phyloP scores from a whole-genome alignment of 805 yeast species.

The Saturnispora diversa region DNA sequence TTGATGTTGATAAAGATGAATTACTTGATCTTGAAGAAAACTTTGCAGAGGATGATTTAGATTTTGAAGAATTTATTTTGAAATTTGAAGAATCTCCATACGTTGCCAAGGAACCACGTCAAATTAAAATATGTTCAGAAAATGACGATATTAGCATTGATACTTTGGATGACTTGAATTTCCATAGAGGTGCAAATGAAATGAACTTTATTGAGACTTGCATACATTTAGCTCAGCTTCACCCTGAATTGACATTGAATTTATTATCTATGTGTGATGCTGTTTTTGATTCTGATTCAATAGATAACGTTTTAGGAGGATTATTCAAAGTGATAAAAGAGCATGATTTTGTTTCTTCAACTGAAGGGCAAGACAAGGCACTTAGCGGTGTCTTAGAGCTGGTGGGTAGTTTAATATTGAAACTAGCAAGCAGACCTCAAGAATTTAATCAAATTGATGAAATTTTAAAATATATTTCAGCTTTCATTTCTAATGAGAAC shows the following conservation, averaged over 20 bases:
- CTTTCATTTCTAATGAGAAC: conserved; percentile 23
- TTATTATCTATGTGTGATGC: conserved; percentile 34
- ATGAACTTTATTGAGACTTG: conserved; percentile 35
- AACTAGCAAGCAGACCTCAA: conserved; percentile 2
- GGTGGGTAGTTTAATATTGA: conserved; percentile 3
- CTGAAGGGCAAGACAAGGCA: conserved; percentile 19
- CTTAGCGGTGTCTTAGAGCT: conserved; percentile 19
- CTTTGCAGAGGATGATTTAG: conserved; percentile 24
- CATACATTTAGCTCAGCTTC: conserved; percentile 36
- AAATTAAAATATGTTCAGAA: conserved; percentile 31
- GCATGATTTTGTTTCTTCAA: conserved; percentile 25
- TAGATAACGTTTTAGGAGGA: conserved; percentile 31
- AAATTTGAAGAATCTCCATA: conserved; percentile 14
- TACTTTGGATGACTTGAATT: conserved; percentile 35
- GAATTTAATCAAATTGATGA: conserved; percentile 1
- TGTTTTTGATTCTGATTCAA: conserved; percentile 29
- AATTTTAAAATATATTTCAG: background rate
- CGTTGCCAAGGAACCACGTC: conserved; percentile 21
- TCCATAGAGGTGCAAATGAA: conserved; percentile 31
- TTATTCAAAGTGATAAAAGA: conserved; percentile 31
- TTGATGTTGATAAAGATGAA: conserved; percentile 16
- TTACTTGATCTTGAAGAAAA: conserved; percentile 21
- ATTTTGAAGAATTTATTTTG: conserved; percentile 18
- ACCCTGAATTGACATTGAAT: conserved; percentile 29
- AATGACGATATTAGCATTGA: conserved; percentile 19